Conservation (phyloP, 2,329 filamentous ascomycete species). For the Trichoderma citrinoviride region DNA sequence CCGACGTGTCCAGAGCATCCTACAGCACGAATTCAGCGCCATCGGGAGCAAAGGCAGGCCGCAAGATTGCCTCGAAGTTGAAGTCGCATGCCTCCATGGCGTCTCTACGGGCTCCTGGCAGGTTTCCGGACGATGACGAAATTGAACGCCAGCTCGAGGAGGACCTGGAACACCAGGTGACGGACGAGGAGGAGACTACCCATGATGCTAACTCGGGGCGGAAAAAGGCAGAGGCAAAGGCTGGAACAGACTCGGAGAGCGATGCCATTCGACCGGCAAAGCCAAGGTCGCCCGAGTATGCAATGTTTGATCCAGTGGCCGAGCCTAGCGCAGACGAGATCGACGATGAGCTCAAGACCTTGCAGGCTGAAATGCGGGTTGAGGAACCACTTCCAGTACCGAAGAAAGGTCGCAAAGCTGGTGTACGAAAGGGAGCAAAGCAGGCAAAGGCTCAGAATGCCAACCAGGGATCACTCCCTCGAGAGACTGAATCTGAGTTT, state of each 20-base stretch:
- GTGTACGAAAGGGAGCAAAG: slow-evolving; percentile 52
- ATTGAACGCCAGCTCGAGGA: slow-evolving; percentile 64
- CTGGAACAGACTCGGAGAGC: slow-evolving; percentile 33
- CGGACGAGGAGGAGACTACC: slow-evolving; percentile 51
- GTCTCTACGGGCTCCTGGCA: slow-evolving; percentile 42
- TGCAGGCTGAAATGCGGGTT: slow-evolving; percentile 50
- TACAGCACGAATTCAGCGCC: slow-evolving; percentile 42
- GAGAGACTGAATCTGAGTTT: slow-evolving; percentile 22
- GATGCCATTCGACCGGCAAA: slow-evolving; percentile 24
- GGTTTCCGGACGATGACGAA: slow-evolving; percentile 59
- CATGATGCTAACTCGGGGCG: slow-evolving; percentile 48
- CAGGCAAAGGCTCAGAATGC: slow-evolving; percentile 48
- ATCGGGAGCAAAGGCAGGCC: slow-evolving; percentile 40
- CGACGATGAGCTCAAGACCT: slow-evolving; percentile 49
- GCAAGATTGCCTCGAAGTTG: slow-evolving; percentile 43
- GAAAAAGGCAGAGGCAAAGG: slow-evolving; percentile 32
- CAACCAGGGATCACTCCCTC: slow-evolving; percentile 36
- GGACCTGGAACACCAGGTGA: slow-evolving; percentile 57
- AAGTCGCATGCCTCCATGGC: slow-evolving; percentile 50
- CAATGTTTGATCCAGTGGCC: slow-evolving; percentile 52
- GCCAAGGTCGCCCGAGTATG: slow-evolving; percentile 41
- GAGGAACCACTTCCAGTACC: slow-evolving; percentile 44
- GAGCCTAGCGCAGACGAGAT: slow-evolving; percentile 48
- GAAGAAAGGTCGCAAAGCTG: slow-evolving; percentile 55
- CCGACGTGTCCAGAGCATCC: slow-evolving; percentile 34